These are phyloP conservation scores for Alisma plantagoaquatica DNA, from an alignment of 106 monocot genomes.

Conservation along the genomic window DNA sequence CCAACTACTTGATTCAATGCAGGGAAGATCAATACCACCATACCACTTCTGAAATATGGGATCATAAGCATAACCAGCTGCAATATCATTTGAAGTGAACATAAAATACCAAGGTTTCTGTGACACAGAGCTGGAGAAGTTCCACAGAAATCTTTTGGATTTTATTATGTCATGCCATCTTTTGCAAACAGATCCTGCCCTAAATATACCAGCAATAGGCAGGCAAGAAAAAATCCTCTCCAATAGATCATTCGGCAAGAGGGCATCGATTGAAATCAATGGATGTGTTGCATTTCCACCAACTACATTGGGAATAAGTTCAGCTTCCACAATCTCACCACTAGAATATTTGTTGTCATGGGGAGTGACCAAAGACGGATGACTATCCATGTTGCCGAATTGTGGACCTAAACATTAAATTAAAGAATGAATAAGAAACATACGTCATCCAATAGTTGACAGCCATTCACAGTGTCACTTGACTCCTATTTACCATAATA, in stretches of 20 bases:
- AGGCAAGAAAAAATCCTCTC: slow-evolving; percentile 70
- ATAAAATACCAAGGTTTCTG: slow-evolving; percentile 97
- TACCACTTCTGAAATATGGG: slow-evolving; percentile 74
- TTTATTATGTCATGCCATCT: slow-evolving; percentile 61
- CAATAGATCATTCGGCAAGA: slow-evolving; percentile 72
- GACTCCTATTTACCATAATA: no score
- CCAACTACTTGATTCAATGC: slow-evolving; percentile 68
- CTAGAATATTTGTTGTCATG: no score
- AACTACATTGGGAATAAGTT: slow-evolving; percentile 13
- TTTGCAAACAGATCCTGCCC: slow-evolving; percentile 65
- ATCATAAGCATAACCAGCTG: slow-evolving; percentile 67
- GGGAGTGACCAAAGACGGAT: no score
- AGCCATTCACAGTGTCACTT: no score
- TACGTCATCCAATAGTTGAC: no score
- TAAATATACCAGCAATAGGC: slow-evolving; percentile 50
- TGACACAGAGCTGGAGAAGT: slow-evolving; percentile 7
- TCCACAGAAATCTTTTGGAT: slow-evolving; percentile 42
- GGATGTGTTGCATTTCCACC: slow-evolving; percentile 1
- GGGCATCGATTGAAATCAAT: slow-evolving; percentile 36
- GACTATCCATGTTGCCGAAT: no score
- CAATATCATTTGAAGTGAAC: slow-evolving; percentile 53
- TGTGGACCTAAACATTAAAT: no score
- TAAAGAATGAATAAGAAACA: no score
- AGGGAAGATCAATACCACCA: slow-evolving; percentile 54
- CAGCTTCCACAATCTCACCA: no score